A percentile compares a stretch with the other conserved stretches of the same genome.
Evolutionary conservation across 768 basidiomycete species (phyloP).

Genomic region (Podaxis sp.): DNA sequence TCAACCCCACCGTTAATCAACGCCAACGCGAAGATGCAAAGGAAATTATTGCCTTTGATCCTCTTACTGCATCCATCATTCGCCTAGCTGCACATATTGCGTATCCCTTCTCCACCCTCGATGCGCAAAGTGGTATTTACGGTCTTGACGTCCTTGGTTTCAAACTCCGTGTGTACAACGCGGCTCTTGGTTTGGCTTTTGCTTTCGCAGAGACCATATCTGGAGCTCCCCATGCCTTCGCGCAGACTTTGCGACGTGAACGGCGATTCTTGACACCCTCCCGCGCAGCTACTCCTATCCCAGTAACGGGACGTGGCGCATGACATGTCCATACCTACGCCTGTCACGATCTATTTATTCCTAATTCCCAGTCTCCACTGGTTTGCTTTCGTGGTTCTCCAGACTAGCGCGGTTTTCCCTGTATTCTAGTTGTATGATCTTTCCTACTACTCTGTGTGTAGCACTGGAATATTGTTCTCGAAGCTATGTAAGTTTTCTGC

Average conservation of each 20-base stretch:
- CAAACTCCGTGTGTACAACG: slow-evolving; percentile 51
- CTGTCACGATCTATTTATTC: slow-evolving; percentile 5
- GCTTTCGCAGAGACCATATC: slow-evolving; percentile 65
- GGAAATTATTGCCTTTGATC: slow-evolving; percentile 41
- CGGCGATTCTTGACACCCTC: slow-evolving; percentile 13
- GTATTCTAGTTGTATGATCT: slow-evolving; percentile 10
- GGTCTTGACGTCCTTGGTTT: slow-evolving; percentile 53
- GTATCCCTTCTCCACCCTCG: slow-evolving; percentile 44
- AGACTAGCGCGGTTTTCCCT: slow-evolving; percentile 5
- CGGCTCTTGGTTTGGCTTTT: slow-evolving; percentile 55
- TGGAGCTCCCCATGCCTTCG: slow-evolving; percentile 35
- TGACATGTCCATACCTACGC: not conserved
- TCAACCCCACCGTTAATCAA: slow-evolving; percentile 35
- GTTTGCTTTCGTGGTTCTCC: slow-evolving; percentile 11
- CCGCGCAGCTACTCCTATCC: not conserved
- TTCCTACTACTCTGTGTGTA: not conserved
- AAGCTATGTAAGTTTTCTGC: not conserved
- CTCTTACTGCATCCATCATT: slow-evolving; percentile 59
- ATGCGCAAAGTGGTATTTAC: slow-evolving; percentile 19
- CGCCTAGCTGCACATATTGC: slow-evolving; percentile 56
- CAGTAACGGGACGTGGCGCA: not conserved
- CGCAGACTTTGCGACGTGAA: slow-evolving; percentile 24
- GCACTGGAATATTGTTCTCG: not conserved
- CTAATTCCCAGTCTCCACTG: slow-evolving; percentile 12
- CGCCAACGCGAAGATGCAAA: not conserved